Evolutionary conservation across 1,139 yeast genomes (phyloP), one percentile per base, ranked within the genome.

Genomic region (Geotrichum aggregatum): DNA sequence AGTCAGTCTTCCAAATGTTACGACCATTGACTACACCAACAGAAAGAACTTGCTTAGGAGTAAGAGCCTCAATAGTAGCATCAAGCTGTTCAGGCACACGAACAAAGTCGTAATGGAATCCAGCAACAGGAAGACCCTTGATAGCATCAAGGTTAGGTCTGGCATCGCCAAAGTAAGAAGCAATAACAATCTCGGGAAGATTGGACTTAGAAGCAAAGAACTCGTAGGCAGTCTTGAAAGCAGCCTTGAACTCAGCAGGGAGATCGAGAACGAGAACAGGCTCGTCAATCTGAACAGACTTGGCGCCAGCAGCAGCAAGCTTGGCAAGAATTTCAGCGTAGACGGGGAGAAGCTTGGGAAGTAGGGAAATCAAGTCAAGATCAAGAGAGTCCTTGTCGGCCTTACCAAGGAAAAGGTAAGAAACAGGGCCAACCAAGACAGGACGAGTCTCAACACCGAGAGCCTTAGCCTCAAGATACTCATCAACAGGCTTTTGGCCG

Each of bases 21-120:
- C 98, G 89, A 77, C 98, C 98, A 67, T 88, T 95, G 67, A 92
- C 92, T 66, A 92, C 82, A 87, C 98, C 98, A 62, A 85, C 96
- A 61, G 98, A 91, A 70, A 92, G 79, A 61, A 79, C 75, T 79
- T 92, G 96, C 64, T 82, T 78, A 55, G 72, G 73, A 60, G 77
- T 69, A 59, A 91, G 76, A 67, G 85, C 77, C 56, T 80, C 75
- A 58, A 80, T 75, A 66, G 87, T 95, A 54, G 82, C 87, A 54
- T 88, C 92, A 62, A 92, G 83, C 80, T 92, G 98, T 74, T 87
- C 96, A 68, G 98, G 96, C 64, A 83, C 87, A 82, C 97, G 89
- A 72, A 83, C 94, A 66, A 88, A 87, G 78, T 92, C 98, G 71
- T 87, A 87, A 81, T 92, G 98, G 86, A 84, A 82, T 73, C 95